Conservation (phyloP, 2,329 filamentous ascomycete genomes). For the Diplodia mutila region DNA sequence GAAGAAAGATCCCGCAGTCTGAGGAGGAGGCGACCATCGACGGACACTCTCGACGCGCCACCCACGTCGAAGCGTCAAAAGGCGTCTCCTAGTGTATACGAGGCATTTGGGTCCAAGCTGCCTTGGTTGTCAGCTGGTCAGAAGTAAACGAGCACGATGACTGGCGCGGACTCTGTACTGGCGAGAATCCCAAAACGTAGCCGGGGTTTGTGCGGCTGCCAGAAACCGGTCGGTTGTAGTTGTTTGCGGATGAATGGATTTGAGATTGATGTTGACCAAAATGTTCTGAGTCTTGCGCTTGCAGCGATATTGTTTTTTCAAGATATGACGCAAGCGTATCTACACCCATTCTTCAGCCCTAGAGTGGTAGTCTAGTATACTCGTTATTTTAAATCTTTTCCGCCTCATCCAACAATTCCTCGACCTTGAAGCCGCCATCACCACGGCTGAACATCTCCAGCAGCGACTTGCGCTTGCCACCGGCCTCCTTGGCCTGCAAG, state of each 20-base stretch:
- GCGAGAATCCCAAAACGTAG: no score
- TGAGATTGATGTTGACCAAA: neutral
- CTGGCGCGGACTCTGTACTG: no score
- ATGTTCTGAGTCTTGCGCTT: no score
- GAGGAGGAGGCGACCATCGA: neutral
- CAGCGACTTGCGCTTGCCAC: constrained; percentile 63
- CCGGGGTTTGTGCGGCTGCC: no score
- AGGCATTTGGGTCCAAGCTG: no score
- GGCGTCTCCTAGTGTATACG: neutral
- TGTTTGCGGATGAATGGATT: neutral
- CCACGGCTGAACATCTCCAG: constrained; percentile 82
- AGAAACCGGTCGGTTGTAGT: no score
- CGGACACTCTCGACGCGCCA: neutral
- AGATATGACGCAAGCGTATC: neutral
- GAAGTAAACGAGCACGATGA: no score
- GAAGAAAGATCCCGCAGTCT: neutral
- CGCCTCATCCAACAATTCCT: constrained; percentile 84
- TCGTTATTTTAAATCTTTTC: constrained; percentile 66
- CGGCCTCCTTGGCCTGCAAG: constrained; percentile 60
- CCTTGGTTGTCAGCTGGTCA: no score
- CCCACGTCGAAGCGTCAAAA: neutral
- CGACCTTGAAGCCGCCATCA: constrained; percentile 77
- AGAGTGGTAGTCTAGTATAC: neutral
- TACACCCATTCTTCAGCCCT: neutral
- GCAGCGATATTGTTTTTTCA: neutral